Conservation (phyloP, 2,329 filamentous ascomycete genomes). For the Periconia digitata region DNA sequence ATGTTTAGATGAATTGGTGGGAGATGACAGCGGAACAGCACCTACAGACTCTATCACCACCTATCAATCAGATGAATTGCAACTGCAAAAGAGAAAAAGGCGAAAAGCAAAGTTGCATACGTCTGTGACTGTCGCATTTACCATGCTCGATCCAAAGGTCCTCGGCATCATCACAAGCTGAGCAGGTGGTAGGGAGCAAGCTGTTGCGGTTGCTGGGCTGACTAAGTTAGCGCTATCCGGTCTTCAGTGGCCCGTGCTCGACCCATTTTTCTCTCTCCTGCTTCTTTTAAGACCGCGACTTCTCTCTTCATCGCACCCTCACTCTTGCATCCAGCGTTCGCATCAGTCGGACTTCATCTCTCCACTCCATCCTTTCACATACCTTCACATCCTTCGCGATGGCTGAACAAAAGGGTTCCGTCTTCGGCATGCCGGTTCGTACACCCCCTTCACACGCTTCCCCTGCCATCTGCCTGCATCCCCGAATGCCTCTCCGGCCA, state of each 20-base stretch:
- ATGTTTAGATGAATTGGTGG: background rate
- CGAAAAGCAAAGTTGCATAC: background rate
- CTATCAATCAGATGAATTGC: no score
- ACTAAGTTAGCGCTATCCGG: background rate
- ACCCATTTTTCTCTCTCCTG: background rate
- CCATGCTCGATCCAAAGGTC: background rate
- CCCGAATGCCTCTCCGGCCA: constrained; percentile 13
- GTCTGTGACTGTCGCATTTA: background rate
- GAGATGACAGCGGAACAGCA: no score
- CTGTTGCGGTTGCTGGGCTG: no score
- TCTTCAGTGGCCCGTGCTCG: background rate
- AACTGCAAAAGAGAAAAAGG: background rate
- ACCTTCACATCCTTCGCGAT: constrained; percentile 43
- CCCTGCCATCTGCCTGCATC: constrained; percentile 19
- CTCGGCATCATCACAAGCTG: background rate
- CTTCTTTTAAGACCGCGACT: constrained; percentile 1
- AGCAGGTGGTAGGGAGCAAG: no score
- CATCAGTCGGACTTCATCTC: constrained; percentile 14
- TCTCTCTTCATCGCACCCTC: constrained; percentile 3
- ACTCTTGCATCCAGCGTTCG: constrained; percentile 1
- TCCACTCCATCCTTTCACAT: constrained; percentile 35
- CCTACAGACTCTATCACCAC: no score
- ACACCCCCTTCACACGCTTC: constrained; percentile 4
- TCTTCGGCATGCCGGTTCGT: constrained; percentile 55
- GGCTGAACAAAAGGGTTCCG: constrained; percentile 50